Evolutionary conservation across 805 yeast genomes (phyloP), one percentile per base, ranked within the genome.

Genomic region (Candida sakaeoensis): DNA sequence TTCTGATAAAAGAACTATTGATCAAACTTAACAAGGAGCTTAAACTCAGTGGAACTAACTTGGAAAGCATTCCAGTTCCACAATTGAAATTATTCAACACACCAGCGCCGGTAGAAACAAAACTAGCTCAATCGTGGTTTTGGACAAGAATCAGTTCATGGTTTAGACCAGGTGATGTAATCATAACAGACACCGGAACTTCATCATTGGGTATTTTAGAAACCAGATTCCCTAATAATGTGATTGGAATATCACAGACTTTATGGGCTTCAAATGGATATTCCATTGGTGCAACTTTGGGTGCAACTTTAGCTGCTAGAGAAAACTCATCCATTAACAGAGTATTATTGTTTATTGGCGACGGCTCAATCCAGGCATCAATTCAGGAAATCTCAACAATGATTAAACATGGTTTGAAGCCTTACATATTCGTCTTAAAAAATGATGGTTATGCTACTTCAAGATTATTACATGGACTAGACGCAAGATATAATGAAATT

Each of bases 251-350:
- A 45, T 79, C 86, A 41, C 88, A 81, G 68, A 86, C 80, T 40
- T 66, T 82, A 53, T 82, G 85, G 85, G 86, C 87, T 52, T 80
- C 86, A 36, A 81, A 81, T 58, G 88, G 88, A 54, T 80, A 63
- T 65, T 69, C 86, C 37, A 76, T 79, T 43, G 86, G 86, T 59
- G 79, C 85, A 34, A 67, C 80, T 17, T 60, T 77, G 45, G 87
- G 87, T 59, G 86, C 87, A 34, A 76, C 75, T 30, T 74, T 79
- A 63, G 86, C 85, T 18, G 78, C 82, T 49, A 75, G 76, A 54
- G 86, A 81, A 60, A 56, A 58, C 44, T 21, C 23, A 21, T 5
- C 5, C 4, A n/a, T 15, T 3, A 34, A 24, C 13, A 76, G 87
- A 71, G 84, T 78, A 40, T 70, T 80, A 44, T 64, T 82, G 45